Evolutionary conservation across 2,329 filamentous ascomycete species (phyloP).

Genomic region (Graphilbum sp.): DNA sequence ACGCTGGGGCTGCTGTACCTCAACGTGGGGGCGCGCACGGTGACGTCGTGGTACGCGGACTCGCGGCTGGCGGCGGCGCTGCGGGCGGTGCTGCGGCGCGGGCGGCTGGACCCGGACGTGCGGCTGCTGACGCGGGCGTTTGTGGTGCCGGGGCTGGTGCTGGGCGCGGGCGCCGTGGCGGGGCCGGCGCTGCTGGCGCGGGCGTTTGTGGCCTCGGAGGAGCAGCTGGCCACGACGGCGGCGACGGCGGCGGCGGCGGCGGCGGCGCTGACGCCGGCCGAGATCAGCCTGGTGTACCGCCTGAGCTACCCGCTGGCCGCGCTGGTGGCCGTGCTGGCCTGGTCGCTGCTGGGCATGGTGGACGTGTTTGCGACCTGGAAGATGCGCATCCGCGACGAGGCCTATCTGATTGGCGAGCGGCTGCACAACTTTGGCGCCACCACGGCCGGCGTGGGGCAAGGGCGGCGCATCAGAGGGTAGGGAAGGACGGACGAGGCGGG

Average conservation of each 20-base stretch:
- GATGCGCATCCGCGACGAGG: conserved; percentile 74
- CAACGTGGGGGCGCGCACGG: conserved; percentile 57
- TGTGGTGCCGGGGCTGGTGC: conserved; percentile 53
- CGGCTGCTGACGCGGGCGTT: conserved; percentile 70
- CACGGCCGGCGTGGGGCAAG: neutral
- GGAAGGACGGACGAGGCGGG: neutral
- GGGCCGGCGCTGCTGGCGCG: conserved; percentile 46
- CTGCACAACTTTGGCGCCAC: conserved; percentile 71
- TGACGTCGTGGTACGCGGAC: conserved; percentile 49
- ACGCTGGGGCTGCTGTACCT: conserved; percentile 83
- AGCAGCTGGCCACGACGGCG: conserved; percentile 6
- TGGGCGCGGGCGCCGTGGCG: conserved; percentile 46
- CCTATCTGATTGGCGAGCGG: conserved; percentile 86
- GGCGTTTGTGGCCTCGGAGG: conserved; percentile 25
- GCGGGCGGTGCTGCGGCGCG: conserved; percentile 53
- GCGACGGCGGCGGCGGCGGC: conserved; percentile 6
- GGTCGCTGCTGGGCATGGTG: conserved; percentile 33
- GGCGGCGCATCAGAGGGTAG: neutral
- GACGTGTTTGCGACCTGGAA: conserved; percentile 60
- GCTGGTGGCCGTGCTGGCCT: conserved; percentile 27
- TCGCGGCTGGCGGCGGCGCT: conserved; percentile 61
- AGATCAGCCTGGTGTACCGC: conserved; percentile 27
- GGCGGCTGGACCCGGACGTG: conserved; percentile 66
- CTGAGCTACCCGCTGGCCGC: conserved; percentile 55
- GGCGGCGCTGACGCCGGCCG: conserved; percentile 12